Evolutionary conservation across 257 asterid species (phyloP).

Genomic region (Solanum tacnaense): DNA sequence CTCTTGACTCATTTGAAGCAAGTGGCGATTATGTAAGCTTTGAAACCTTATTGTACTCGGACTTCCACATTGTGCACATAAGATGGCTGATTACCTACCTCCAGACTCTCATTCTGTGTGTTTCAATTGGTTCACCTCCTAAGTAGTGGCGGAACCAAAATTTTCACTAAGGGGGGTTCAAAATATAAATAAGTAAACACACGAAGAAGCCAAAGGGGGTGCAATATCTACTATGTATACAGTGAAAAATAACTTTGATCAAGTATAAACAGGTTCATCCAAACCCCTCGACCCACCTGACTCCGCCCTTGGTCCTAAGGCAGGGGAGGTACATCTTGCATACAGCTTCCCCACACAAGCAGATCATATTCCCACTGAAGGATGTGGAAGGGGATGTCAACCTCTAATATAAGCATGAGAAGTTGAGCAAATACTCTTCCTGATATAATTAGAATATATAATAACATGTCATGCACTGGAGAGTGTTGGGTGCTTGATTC

Average conservation of each 20-base stretch:
- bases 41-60: background rate
- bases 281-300: background rate
- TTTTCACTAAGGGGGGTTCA: background rate
- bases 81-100: background rate
- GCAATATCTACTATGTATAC: background rate
- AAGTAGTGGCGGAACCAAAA: background rate
- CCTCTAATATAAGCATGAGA: background rate
- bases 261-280: background rate
- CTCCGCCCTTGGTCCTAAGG: background rate
- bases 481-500: background rate
- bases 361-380: background rate
- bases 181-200: background rate
- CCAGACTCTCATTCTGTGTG: background rate
- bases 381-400: background rate
- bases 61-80: background rate
- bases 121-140: background rate
- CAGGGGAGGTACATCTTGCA: background rate
- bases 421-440: background rate
- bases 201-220: background rate
- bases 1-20: background rate
- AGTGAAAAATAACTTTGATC: background rate
- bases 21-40: background rate
- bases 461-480: background rate
- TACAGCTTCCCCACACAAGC: background rate
- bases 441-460: background rate